Conservation (phyloP, 176 grass and related monocot species). For the Zoysia japonica region DNA sequence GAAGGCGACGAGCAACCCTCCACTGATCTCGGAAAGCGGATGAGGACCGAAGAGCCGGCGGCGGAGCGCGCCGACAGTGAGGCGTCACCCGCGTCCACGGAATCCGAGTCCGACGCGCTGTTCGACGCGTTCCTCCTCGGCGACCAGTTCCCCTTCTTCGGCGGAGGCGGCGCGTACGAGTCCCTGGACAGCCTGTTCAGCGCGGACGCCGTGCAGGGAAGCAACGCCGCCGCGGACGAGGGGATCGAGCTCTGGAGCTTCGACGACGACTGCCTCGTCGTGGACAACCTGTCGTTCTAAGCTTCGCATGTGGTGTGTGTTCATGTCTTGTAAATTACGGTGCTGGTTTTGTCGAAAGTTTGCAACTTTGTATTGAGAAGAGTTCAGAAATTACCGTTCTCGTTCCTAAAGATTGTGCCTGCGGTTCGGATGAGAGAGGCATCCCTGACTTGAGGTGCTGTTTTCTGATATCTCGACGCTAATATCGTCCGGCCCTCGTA, state of each 20-base stretch:
- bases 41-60: slow-evolving; percentile 25
- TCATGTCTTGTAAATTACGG: slow-evolving; percentile 37
- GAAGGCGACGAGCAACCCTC: not conserved
- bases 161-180: slow-evolving; percentile 46
- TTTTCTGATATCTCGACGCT: not conserved
- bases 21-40: slow-evolving; percentile 20
- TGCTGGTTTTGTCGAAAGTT: not conserved
- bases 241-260: slow-evolving; percentile 76
- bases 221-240: not conserved
- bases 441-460: not conserved
- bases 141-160: slow-evolving; percentile 52
- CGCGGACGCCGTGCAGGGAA: slow-evolving; percentile 49
- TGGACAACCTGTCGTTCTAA: slow-evolving; percentile 55
- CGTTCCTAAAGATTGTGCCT: slow-evolving; percentile 9
- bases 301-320: not conserved
- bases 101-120: slow-evolving; percentile 26
- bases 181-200: slow-evolving; percentile 56
- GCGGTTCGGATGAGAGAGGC: not conserved
- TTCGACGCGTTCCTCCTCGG: slow-evolving; percentile 42
- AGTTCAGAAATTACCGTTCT: not conserved
- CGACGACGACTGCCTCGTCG: slow-evolving; percentile 72
- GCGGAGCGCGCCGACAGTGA: not conserved
- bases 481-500: not conserved
- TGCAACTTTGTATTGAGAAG: slow-evolving; percentile 4
- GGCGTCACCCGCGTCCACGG: slow-evolving; percentile 9